phyloP scores from a whole-genome alignment of 2,329 filamentous ascomycete genomes.

The Fusarium nisikadoi region DNA sequence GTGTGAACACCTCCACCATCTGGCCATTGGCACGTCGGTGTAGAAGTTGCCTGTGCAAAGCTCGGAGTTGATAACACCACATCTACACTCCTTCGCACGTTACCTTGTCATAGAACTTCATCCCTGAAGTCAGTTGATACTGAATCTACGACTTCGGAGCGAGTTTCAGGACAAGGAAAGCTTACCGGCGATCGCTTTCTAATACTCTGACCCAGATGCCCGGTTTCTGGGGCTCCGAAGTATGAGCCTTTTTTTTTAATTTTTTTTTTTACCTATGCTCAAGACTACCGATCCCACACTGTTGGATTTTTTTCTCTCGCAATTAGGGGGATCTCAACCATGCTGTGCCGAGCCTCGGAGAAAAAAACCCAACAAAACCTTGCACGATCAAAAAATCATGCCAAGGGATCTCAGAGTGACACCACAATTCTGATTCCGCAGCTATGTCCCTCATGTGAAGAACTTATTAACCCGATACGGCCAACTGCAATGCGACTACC shows the following conservation, averaged over 20 bases:
- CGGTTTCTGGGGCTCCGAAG: constrained; percentile 27
- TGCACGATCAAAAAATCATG: constrained; percentile 8
- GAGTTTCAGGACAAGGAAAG: constrained; percentile 37
- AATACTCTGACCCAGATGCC: constrained; percentile 32
- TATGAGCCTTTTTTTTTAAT: constrained; percentile 10
- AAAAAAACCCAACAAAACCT: constrained; percentile 5
- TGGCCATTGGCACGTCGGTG: constrained; percentile 14
- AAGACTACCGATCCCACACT: constrained; percentile 26
- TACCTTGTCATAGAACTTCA: constrained; percentile 10
- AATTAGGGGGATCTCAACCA: constrained; percentile 14
- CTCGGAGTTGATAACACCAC: constrained; percentile 32
- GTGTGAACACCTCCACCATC: constrained; percentile 37
- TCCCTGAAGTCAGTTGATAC: constrained; percentile 22
- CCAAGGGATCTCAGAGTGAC: constrained; percentile 11
- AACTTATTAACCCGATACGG: constrained; percentile 6
- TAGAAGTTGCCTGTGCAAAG: constrained; percentile 8
- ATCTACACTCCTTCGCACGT: constrained; percentile 7
- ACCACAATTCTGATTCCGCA: constrained; percentile 10
- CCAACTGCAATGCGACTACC: constrained; percentile 6
- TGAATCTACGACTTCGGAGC: constrained; percentile 34
- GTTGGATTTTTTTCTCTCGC: constrained; percentile 6
- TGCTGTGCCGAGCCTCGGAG: constrained; percentile 14
- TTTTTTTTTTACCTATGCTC: background rate
- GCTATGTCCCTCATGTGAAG: constrained; percentile 16
- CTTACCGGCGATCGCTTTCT: constrained; percentile 32